These are phyloP conservation scores for Colletotrichum agaves DNA, from an alignment of 2,329 filamentous ascomycete species.

Conservation along the genomic window DNA sequence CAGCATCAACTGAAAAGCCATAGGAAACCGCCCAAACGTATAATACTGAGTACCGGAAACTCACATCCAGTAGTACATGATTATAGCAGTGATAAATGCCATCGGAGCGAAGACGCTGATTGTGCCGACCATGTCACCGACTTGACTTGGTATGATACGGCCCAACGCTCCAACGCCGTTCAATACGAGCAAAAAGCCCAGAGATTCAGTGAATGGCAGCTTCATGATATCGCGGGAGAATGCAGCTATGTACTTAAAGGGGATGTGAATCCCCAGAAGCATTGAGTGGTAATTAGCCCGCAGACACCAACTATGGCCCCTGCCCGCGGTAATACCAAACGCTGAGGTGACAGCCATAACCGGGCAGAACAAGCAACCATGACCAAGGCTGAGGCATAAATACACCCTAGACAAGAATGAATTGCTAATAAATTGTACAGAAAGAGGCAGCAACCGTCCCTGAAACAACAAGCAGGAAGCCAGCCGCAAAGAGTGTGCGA, in stretches of 20 bases:
- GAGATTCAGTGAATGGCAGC: constrained; percentile 45
- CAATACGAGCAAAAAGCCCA: constrained; percentile 60
- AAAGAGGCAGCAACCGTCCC: constrained; percentile 60
- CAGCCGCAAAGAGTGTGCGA: constrained; percentile 52
- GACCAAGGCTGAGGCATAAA: constrained; percentile 65
- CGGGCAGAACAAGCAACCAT: constrained; percentile 72
- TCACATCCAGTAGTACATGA: constrained; percentile 46
- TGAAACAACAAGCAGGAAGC: constrained; percentile 53
- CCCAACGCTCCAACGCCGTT: constrained; percentile 64
- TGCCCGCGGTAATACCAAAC: constrained; percentile 69
- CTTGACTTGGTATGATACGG: constrained; percentile 58
- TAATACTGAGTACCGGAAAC: constrained; percentile 41
- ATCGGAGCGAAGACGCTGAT: constrained; percentile 61
- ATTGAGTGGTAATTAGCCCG: constrained; percentile 43
- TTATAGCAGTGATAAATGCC: constrained; percentile 38
- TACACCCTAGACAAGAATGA: constrained; percentile 66
- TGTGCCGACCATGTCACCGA: constrained; percentile 61
- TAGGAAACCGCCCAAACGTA: constrained; percentile 45
- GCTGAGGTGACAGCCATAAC: constrained; percentile 72
- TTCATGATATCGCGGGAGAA: constrained; percentile 57
- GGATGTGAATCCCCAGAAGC: constrained; percentile 64
- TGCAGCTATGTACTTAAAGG: constrained; percentile 67
- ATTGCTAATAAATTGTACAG: constrained; percentile 63
- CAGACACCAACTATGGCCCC: constrained; percentile 63
- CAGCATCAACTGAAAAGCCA: constrained; percentile 43